phyloP scores from a whole-genome alignment of 2,329 filamentous ascomycete genomes.

The Colletotrichum melonis region DNA sequence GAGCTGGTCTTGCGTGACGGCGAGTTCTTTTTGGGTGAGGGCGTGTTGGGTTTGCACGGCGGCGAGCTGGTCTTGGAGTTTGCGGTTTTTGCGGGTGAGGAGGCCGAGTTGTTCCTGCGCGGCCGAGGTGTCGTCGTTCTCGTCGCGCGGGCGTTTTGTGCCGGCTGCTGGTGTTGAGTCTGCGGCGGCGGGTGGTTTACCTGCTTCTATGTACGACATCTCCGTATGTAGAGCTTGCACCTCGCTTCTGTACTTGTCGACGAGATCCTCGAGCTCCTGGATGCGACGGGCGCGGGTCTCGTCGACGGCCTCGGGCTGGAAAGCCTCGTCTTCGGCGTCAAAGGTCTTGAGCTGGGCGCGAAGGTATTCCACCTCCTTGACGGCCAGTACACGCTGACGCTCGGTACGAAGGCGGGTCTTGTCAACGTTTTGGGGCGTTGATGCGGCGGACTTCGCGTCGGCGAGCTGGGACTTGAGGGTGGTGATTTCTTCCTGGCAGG shows the following conservation, averaged over 20 bases:
- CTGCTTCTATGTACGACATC: conserved; percentile 72
- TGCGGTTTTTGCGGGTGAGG: conserved; percentile 87
- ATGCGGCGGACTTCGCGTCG: conserved; percentile 66
- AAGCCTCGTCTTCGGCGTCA: conserved; percentile 87
- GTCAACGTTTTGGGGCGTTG: conserved; percentile 63
- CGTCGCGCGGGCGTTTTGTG: conserved; percentile 71
- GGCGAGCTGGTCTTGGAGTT: conserved; percentile 81
- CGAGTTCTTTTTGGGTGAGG: conserved; percentile 80
- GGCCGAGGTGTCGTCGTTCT: conserved; percentile 60
- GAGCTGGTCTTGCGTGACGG: conserved; percentile 79
- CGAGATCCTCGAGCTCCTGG: conserved; percentile 83
- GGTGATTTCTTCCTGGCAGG: conserved; percentile 76
- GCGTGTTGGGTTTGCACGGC: conserved; percentile 76
- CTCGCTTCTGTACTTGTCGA: conserved; percentile 88
- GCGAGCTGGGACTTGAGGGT: conserved; percentile 77
- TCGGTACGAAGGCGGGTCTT: conserved; percentile 82
- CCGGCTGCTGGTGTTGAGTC: conserved; percentile 51
- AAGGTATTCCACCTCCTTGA: conserved; percentile 94
- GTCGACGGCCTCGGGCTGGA: conserved; percentile 84
- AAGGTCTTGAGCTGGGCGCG: conserved; percentile 91
- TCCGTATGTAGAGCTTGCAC: conserved; percentile 80
- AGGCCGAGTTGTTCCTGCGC: conserved; percentile 81
- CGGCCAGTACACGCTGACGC: conserved; percentile 83
- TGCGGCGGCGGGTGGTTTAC: conserved; percentile 41
- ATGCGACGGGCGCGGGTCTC: conserved; percentile 79